These are phyloP conservation scores for Candida pseudofarinosa DNA, from an alignment of 805 yeast genomes.

Conservation along the genomic window DNA sequence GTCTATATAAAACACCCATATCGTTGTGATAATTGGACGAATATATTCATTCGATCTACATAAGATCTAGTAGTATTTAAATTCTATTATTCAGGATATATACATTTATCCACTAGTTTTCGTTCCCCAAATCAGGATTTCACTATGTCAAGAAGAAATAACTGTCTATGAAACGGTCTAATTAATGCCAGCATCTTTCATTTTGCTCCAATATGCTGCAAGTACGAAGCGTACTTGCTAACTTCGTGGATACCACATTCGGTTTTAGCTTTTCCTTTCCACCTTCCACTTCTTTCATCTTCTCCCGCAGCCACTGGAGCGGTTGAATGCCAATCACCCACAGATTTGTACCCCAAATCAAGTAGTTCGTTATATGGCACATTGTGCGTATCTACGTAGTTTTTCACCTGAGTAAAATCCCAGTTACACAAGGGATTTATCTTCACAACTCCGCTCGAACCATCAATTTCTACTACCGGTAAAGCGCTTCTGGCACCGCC, in stretches of 20 bases:
- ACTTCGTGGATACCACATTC: conserved; percentile 95
- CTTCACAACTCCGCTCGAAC: conserved; percentile 65
- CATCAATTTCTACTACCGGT: conserved; percentile 74
- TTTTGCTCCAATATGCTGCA: conserved; percentile 17
- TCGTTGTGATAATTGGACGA: too few relatives aligned
- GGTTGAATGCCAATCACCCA: conserved; percentile 96
- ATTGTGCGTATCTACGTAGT: conserved; percentile 60
- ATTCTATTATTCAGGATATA: too few relatives aligned
- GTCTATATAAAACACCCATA: too few relatives aligned
- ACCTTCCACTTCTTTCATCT: conserved; percentile 94
- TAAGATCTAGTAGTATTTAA: too few relatives aligned
- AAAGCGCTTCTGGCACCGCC: conserved; percentile 77
- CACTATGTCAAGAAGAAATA: too few relatives aligned
- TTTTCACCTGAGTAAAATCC: conserved; percentile 69
- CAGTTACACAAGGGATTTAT: conserved; percentile 86
- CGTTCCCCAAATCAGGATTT: too few relatives aligned
- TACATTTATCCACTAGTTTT: too few relatives aligned
- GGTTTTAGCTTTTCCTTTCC: conserved; percentile 90
- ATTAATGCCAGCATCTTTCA: too few relatives aligned
- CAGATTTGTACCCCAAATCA: conserved; percentile 83
- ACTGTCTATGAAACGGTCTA: too few relatives aligned
- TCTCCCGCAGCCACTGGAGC: conserved; percentile 86
- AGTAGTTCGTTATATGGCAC: conserved; percentile 86
- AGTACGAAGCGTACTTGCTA: conserved; percentile 63
- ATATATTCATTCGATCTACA: too few relatives aligned